Evolutionary conservation across 495 filamentous ascomycete species (phyloP), one percentile per base, ranked within the genome.

Genomic region (Penicillium waksmanii): DNA sequence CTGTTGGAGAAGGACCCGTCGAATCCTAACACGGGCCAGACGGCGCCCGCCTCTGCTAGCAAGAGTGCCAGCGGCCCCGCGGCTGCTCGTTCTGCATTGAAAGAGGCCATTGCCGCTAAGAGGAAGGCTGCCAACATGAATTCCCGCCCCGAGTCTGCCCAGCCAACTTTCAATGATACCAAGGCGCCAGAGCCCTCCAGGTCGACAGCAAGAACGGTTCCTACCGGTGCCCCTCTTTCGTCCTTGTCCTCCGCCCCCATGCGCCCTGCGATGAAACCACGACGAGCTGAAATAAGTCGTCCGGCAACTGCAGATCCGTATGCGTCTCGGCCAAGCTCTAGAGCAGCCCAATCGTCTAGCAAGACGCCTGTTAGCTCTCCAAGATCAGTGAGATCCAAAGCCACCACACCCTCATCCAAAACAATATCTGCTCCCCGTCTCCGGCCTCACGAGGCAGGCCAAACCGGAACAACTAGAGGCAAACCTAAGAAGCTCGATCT

Each of bases 101-200:
- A 78, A 57, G 93, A 96, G 58, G 84, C 89, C 8, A 93, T 97
- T 75, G 80, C 93, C 55, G 92, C 91, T 5, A 88, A 92, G 60
- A 93, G 92, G 75, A 90, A 85, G 67, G 84, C 84, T 33, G 84
- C 84, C 27, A 62, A 63, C 42, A 65, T 89, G 17, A 87, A 86
- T 18, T 77, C 87, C 42, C 84, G 91, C 15, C 89, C 91, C 5
- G 88, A 83, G 54, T 94, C 92, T 31, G 90, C 89, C 51, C 89
- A 89, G 52, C 76, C 82, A 53, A 80, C 76, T 3, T 81, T 77
- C 13, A 79, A 82, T 23, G 73, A 74, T 12, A 60, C 56, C 65
- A 78, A 76, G 47, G 61, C 75, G 15, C 77, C 82, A 44, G 65
- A 77, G 42, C 69, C 82, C 7, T 62, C 73, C 33, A 70, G 66